Percentiles rank a stretch among this genome's conserved stretches.
These are phyloP conservation scores for Leccinum pachyderme DNA, from an alignment of 1,284 basidiomycete genomes.

Conservation along the genomic window DNA sequence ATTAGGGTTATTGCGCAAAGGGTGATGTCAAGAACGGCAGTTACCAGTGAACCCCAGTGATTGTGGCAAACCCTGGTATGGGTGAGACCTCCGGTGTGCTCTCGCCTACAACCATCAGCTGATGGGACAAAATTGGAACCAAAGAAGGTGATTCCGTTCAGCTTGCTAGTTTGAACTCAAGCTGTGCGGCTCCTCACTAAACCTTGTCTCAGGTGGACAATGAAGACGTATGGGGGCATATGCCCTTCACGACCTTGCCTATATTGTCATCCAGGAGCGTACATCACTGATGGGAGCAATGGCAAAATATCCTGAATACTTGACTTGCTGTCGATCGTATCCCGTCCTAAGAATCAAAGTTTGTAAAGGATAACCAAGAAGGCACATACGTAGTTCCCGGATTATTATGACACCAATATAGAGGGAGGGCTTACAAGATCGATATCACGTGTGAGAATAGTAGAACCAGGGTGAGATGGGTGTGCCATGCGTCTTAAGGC, in stretches of 20 bases:
- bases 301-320: constrained; percentile 68
- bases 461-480: no score
- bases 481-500: no score
- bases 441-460: no score
- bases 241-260: constrained; percentile 25
- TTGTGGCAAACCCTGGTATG: not conserved
- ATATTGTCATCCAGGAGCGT: constrained; percentile 50
- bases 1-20: constrained; percentile 14
- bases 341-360: constrained; percentile 2
- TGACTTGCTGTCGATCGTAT: constrained; percentile 49
- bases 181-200: constrained; percentile 23
- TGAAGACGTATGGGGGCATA: constrained; percentile 11
- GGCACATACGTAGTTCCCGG: constrained; percentile 70
- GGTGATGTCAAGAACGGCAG: constrained; percentile 6
- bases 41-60: not conserved
- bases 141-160: constrained; percentile 6
- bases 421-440: no score
- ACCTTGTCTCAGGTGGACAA: constrained; percentile 5
- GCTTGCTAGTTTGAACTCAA: constrained; percentile 53
- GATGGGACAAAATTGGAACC: constrained; percentile 6
- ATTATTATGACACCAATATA: constrained; percentile 32
- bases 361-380: constrained; percentile 35
- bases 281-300: constrained; percentile 52
- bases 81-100: not conserved
- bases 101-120: not conserved